A percentile compares a stretch with the other conserved stretches of the same genome.
Conservation (phyloP, 2,329 filamentous ascomycete genomes). For the Lachnellula suecica region DNA sequence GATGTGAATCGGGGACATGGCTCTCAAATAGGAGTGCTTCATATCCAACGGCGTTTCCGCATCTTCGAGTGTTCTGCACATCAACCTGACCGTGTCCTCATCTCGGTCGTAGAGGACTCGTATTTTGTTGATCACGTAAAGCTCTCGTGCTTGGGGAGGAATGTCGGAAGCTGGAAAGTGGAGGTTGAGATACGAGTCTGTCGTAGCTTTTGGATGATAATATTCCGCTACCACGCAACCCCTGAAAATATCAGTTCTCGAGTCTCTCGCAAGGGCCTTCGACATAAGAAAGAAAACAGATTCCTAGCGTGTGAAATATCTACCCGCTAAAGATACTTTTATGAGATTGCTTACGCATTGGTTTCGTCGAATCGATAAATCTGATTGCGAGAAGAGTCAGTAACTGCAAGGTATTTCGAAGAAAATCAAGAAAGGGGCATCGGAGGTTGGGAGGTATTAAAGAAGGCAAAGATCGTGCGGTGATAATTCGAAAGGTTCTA, state of each 20-base stretch:
- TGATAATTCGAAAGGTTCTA: no score
- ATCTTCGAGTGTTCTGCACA: conserved; percentile 73
- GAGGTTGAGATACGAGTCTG: conserved; percentile 8
- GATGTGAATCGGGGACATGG: conserved; percentile 85
- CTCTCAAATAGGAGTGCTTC: conserved; percentile 78
- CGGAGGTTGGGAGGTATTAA: no score
- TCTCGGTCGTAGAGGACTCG: conserved; percentile 82
- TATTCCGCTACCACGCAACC: conserved; percentile 14
- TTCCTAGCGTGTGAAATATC: no score
- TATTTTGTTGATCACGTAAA: conserved; percentile 87
- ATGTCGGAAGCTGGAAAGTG: conserved; percentile 76
- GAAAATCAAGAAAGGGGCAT: no score
- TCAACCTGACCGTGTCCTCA: conserved; percentile 72
- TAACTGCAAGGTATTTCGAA: neutral
- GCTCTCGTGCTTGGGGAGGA: conserved; percentile 75
- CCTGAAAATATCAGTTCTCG: neutral
- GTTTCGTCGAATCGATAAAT: conserved; percentile 22
- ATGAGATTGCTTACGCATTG: conserved; percentile 8
- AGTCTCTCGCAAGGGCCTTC: neutral
- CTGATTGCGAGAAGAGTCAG: neutral
- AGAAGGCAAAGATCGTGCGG: no score
- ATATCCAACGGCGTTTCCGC: conserved; percentile 74
- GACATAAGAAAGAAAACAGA: no score
- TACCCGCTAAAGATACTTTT: no score
- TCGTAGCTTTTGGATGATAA: conserved; percentile 3